Base-by-base conservation (phyloP, 2,329 filamentous ascomycete species). In the Talaromyces rugulosus region DNA sequence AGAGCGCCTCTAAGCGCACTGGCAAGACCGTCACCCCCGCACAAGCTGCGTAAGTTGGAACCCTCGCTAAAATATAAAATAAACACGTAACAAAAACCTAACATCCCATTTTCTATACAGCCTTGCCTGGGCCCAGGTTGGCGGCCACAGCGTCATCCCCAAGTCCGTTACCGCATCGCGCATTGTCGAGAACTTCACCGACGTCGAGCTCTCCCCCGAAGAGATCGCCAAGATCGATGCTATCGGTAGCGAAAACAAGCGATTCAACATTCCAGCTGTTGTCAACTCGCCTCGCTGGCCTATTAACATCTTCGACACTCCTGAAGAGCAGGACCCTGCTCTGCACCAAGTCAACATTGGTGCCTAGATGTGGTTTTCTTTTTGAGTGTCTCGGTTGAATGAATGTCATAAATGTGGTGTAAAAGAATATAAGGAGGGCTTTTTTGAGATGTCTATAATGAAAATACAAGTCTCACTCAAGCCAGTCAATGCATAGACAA, bases 271-370 rank as follows among this genome's bases (percentile, higher is more conserved):
- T 7, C 75, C 75, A 23, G 74, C 70, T 56, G 44, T 62, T 61
- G 69, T 70, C 14, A 74, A 85, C 72, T 76, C 76, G 64, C 82
- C 82, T 44, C 77, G 78, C 65, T 87, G 85, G 85, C 75, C 83
- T 64, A 80, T 87, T 64, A 76, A 87, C 73, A 77, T 86, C 70
- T 87, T 84, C 66, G 72, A 74, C 62, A 83, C 85, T 63, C 78
- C 80, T 54, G 79, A 79, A 67, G 84, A 87, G 78, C 77, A 81
- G 74, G 52, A 63, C n/a, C 61, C 68, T 7, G 81, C 83, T 62
- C 71, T 69, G 33, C 76, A 83, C 73, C 76, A 83, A 74, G 79
- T 84, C 44, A 72, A 82, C 59, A 63, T 72, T 52, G 31, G 54
- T 56, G 56, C 51, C 57, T 56, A 55, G 63, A 63, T 8, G 50